Conservation (phyloP, 257 asterid genomes). For the Solanum corneliomulleri region DNA sequence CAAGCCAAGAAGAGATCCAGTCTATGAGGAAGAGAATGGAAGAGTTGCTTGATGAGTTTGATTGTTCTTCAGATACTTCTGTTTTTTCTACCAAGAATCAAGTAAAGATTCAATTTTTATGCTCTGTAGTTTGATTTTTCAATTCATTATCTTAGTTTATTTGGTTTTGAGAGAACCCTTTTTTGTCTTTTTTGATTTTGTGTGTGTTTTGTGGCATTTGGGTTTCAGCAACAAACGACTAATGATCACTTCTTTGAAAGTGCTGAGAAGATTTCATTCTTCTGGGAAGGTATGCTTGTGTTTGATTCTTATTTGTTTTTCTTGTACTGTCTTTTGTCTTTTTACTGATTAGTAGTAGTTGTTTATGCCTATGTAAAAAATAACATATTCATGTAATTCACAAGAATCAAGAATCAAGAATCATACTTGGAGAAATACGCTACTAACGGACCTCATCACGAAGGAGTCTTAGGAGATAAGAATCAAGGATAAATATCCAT, state of each 20-base stretch:
- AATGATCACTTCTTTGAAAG: constrained; percentile 79
- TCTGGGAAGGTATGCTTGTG: constrained; percentile 69
- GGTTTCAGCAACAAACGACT: constrained; percentile 52
- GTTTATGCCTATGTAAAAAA: neutral
- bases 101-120: constrained; percentile 19
- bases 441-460: neutral
- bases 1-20: constrained; percentile 48
- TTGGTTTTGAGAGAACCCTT: neutral
- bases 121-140: neutral
- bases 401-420: neutral
- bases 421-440: neutral
- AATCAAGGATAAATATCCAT: neutral
- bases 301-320: neutral
- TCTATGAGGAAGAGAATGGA: constrained; percentile 62
- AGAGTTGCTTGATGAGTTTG: constrained; percentile 56
- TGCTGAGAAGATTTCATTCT: constrained; percentile 87
- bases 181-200: neutral
- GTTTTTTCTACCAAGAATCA: constrained; percentile 89
- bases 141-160: neutral
- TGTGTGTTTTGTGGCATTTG: neutral
- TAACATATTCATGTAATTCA: no score
- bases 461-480: neutral
- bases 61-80: constrained; percentile 47
- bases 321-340: neutral
- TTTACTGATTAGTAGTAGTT: neutral